Conservation (phyloP, 768 basidiomycete genomes). For the Leccinum obscurum region DNA sequence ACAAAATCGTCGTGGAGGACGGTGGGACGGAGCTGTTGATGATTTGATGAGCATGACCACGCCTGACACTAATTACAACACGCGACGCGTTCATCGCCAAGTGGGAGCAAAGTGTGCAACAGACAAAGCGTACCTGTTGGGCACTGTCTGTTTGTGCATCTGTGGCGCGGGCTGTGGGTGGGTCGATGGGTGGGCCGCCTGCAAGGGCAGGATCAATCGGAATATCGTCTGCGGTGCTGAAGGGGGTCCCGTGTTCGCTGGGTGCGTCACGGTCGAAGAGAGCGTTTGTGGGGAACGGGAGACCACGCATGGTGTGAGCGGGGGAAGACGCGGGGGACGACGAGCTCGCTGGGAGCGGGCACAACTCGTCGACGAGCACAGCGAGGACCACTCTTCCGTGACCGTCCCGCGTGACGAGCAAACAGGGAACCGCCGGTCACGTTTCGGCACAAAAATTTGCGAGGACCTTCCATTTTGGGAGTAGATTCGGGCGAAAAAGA, state of each 20-base stretch:
- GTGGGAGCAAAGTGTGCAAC: slow-evolving; percentile 19
- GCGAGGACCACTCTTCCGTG: slow-evolving; percentile 34
- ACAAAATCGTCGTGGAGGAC: slow-evolving; percentile 33
- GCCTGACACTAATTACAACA: slow-evolving; percentile 43
- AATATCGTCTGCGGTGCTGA: slow-evolving; percentile 61
- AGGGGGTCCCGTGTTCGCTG: slow-evolving; percentile 60
- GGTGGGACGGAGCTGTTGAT: slow-evolving; percentile 26
- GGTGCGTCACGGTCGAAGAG: slow-evolving; percentile 55
- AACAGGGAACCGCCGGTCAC: slow-evolving; percentile 30
- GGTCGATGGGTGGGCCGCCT: slow-evolving; percentile 49
- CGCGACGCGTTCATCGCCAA: slow-evolving; percentile 66
- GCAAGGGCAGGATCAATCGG: slow-evolving; percentile 81
- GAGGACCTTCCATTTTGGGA: slow-evolving; percentile 13
- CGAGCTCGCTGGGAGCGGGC: slow-evolving; percentile 19
- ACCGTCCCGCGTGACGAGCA: slow-evolving; percentile 33
- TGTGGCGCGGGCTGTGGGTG: slow-evolving; percentile 41
- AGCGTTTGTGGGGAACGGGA: slow-evolving; percentile 48
- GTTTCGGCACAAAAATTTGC: slow-evolving; percentile 22
- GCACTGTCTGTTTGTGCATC: slow-evolving; percentile 13
- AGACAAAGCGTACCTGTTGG: slow-evolving; percentile 40
- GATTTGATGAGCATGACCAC: slow-evolving; percentile 23
- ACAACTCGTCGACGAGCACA: slow-evolving; percentile 39
- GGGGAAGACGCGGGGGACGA: slow-evolving; percentile 13
- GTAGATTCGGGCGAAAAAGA: slow-evolving; percentile 8
- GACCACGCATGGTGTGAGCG: slow-evolving; percentile 51